These are phyloP conservation scores for Warburgia ugandensis DNA, from an alignment of 164 flowering plant genomes.

Conservation along the genomic window DNA sequence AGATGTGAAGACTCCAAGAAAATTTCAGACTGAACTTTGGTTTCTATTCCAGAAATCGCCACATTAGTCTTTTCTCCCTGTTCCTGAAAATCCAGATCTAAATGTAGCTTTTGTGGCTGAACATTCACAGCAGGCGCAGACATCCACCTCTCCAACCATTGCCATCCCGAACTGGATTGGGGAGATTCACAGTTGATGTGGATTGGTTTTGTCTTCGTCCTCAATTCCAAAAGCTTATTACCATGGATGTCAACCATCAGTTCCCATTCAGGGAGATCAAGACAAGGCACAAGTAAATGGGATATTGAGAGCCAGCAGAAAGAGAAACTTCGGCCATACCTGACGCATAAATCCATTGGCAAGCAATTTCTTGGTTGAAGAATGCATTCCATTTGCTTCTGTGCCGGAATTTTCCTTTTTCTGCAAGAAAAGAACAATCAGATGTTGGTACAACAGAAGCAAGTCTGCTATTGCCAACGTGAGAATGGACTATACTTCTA, in stretches of 20 bases:
- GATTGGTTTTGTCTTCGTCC: slow-evolving; percentile 51
- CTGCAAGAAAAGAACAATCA: slow-evolving; percentile 25
- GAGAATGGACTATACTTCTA: too few species aligned
- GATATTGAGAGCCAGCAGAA: not conserved
- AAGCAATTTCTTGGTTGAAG: slow-evolving; percentile 54
- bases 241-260: slow-evolving; percentile 4
- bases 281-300: not conserved
- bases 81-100: slow-evolving; percentile 16
- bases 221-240: slow-evolving; percentile 62
- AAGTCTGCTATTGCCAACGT: not conserved
- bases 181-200: slow-evolving; percentile 66
- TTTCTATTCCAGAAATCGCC: slow-evolving; percentile 16
- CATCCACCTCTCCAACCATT: slow-evolving; percentile 98
- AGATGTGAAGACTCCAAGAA: slow-evolving; percentile 19
- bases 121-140: slow-evolving; percentile 38
- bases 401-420: slow-evolving; percentile 21
- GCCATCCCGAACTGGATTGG: slow-evolving; percentile 62
- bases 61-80: slow-evolving; percentile 12
- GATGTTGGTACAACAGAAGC: too few species aligned
- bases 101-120: slow-evolving; percentile 23
- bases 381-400: slow-evolving; percentile 22
- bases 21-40: too few species aligned
- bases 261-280: too few species aligned
- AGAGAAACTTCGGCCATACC: slow-evolving; percentile 30
- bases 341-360: slow-evolving; percentile 71